Evolutionary conservation across 495 filamentous ascomycete species (phyloP).

Genomic region (Lophiotrema nucula): DNA sequence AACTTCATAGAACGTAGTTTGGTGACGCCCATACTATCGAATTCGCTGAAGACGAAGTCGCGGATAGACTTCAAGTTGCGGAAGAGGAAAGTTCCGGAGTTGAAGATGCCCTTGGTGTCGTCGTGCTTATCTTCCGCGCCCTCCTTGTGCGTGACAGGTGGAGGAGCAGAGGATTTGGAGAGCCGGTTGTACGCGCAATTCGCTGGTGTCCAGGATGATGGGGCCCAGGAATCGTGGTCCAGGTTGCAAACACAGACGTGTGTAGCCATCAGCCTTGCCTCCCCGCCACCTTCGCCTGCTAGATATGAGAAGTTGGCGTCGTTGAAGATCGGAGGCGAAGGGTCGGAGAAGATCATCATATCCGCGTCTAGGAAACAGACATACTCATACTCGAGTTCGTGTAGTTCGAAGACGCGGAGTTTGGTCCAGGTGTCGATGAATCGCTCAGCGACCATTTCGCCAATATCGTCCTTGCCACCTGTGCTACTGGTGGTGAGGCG

Average conservation of each 20-base stretch:
- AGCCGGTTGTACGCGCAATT: conserved; percentile 53
- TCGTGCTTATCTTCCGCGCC: conserved; percentile 4
- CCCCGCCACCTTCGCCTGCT: not conserved
- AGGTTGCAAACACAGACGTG: conserved; percentile 56
- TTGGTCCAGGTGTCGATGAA: conserved; percentile 59
- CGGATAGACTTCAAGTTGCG: conserved; percentile 41
- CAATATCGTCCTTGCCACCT: not conserved
- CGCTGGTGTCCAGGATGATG: conserved; percentile 46
- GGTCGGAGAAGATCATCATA: conserved; percentile 45
- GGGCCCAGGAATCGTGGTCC: conserved; percentile 50
- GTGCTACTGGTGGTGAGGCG: conserved; percentile 14
- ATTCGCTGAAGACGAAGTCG: conserved; percentile 42
- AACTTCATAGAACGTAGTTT: conserved; percentile 46
- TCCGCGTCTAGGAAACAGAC: conserved; percentile 54
- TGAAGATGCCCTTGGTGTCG: conserved; percentile 43
- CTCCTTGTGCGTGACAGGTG: too few species aligned
- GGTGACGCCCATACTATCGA: conserved; percentile 36
- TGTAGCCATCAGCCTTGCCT: conserved; percentile 44
- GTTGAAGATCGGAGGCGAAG: conserved; percentile 49
- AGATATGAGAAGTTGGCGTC: conserved; percentile 27
- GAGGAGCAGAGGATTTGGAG: conserved; percentile 34
- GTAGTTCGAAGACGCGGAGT: conserved; percentile 51
- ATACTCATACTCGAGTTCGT: conserved; percentile 37
- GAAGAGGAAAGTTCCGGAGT: conserved; percentile 46
- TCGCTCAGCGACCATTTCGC: conserved; percentile 44